phyloP scores from a whole-genome alignment of 2,329 filamentous ascomycete genomes.

The Huntiella moniliformis region DNA sequence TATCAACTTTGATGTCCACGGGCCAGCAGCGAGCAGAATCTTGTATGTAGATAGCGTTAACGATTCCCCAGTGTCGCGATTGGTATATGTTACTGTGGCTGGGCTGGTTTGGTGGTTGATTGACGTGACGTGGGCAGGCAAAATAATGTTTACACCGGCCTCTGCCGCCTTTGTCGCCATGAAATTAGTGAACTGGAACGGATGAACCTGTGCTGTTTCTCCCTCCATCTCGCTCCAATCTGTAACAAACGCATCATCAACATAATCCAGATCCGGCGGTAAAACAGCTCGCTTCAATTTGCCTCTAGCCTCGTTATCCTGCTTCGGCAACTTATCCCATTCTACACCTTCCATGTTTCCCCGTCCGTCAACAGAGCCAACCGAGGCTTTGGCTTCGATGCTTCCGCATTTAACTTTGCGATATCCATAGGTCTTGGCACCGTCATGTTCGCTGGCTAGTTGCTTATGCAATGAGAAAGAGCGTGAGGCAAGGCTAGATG shows the following conservation, averaged over 20 bases:
- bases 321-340: conserved; percentile 38
- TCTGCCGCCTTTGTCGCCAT: conserved; percentile 62
- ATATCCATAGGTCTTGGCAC: conserved; percentile 71
- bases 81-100: conserved; percentile 38
- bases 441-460: conserved; percentile 67
- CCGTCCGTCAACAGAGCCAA: background rate
- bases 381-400: conserved; percentile 23
- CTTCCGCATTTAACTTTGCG: conserved; percentile 56
- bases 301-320: conserved; percentile 28
- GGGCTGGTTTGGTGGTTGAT: conserved; percentile 14
- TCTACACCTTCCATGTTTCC: background rate
- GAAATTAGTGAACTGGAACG: conserved; percentile 69
- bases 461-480: conserved; percentile 71
- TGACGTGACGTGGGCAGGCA: conserved; percentile 46
- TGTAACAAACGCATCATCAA: conserved; percentile 45
- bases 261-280: conserved; percentile 69
- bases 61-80: conserved; percentile 24
- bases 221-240: conserved; percentile 67
- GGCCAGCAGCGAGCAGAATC: conserved; percentile 36
- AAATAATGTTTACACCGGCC: conserved; percentile 46
- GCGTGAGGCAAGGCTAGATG: conserved; percentile 61
- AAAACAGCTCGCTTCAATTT: conserved; percentile 39
- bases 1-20: conserved; percentile 43
- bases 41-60: conserved; percentile 30
- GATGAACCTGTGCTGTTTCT: conserved; percentile 87